Percentiles rank a stretch among this genome's conserved stretches.
These are phyloP conservation scores for Rubroboletus satanas DNA, from an alignment of 768 basidiomycete species.

Conservation along the genomic window DNA sequence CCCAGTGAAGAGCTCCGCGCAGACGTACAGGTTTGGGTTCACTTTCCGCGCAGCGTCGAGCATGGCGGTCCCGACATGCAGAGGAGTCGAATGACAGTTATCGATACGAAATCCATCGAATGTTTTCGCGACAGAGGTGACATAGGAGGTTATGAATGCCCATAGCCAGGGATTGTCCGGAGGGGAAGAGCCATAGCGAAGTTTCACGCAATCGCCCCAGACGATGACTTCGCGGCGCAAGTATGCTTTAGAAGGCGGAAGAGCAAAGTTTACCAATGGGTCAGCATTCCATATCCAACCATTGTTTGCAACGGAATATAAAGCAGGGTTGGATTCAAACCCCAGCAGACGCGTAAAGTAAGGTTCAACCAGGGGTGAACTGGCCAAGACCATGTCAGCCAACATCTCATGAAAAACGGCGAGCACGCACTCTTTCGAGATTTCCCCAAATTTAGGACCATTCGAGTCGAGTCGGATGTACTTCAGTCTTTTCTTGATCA, in stretches of 20 bases:
- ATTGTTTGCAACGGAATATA: slow-evolving; percentile 90
- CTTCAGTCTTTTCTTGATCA: slow-evolving; percentile 69
- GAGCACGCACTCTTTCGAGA: slow-evolving; percentile 63
- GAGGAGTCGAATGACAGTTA: slow-evolving; percentile 96
- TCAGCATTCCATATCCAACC: slow-evolving; percentile 99
- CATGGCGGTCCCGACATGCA: slow-evolving; percentile 93
- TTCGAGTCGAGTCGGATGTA: slow-evolving; percentile 79
- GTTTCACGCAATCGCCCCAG: slow-evolving; percentile 98
- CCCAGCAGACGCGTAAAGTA: slow-evolving; percentile 87
- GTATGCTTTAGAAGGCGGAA: slow-evolving; percentile 89
- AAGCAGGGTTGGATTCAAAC: slow-evolving; percentile 45
- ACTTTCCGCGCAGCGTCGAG: slow-evolving; percentile 86
- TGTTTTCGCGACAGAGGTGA: slow-evolving; percentile 67
- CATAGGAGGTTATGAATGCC: slow-evolving; percentile 85
- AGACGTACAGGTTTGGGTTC: slow-evolving; percentile 92
- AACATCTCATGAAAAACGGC: not conserved
- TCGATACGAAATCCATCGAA: slow-evolving; percentile 98
- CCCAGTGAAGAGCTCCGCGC: slow-evolving; percentile 96
- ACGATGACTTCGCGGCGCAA: slow-evolving; percentile 94
- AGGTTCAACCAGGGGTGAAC: slow-evolving; percentile 79
- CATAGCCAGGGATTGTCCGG: slow-evolving; percentile 91
- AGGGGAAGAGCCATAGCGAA: slow-evolving; percentile 83
- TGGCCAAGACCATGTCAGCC: slow-evolving; percentile 32
- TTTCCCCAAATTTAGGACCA: slow-evolving; percentile 81
- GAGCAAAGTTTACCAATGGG: slow-evolving; percentile 91